Evolutionary conservation across 176 grass and related monocot genomes (phyloP).

Genomic region (Triticum urartu): DNA sequence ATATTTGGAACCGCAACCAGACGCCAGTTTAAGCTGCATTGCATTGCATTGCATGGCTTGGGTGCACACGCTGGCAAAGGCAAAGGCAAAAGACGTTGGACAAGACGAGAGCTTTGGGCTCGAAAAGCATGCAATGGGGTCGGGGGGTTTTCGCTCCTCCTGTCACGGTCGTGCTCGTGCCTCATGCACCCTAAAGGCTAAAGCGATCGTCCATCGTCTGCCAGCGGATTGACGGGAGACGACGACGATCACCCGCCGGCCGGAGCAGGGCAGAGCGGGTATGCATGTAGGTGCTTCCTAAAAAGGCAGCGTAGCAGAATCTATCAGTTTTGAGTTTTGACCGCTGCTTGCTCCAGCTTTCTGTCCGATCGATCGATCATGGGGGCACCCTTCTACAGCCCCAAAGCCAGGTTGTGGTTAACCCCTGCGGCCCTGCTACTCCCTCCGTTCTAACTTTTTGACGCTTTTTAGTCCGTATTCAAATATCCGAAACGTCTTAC

Average conservation of each 20-base stretch:
- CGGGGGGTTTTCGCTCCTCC: neutral
- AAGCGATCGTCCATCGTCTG: conserved; percentile 12
- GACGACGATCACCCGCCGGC: neutral
- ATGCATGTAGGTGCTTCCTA: neutral
- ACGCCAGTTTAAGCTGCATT: neutral
- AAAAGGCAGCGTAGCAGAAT: neutral
- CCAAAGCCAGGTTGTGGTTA: neutral
- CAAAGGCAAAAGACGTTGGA: neutral
- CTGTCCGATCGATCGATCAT: conserved; percentile 1
- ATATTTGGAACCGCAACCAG: neutral
- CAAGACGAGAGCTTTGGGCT: conserved; percentile 9
- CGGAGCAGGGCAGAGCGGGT: neutral
- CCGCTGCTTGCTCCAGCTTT: conserved; percentile 10
- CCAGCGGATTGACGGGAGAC: conserved; percentile 25
- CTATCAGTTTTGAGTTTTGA: conserved; percentile 34
- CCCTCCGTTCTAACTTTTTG: too few species aligned
- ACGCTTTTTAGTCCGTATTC: too few species aligned
- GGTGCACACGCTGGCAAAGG: neutral
- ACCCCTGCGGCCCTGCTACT: neutral
- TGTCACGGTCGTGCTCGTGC: neutral
- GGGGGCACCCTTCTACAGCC: neutral
- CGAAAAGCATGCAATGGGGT: neutral
- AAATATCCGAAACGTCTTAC: too few species aligned
- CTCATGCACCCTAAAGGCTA: conserved; percentile 25
- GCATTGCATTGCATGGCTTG: neutral